These are phyloP conservation scores for Antitrichia curtipendula DNA, from an alignment of 225 moss, liverwort and hornwort genomes.

Conservation along the genomic window DNA sequence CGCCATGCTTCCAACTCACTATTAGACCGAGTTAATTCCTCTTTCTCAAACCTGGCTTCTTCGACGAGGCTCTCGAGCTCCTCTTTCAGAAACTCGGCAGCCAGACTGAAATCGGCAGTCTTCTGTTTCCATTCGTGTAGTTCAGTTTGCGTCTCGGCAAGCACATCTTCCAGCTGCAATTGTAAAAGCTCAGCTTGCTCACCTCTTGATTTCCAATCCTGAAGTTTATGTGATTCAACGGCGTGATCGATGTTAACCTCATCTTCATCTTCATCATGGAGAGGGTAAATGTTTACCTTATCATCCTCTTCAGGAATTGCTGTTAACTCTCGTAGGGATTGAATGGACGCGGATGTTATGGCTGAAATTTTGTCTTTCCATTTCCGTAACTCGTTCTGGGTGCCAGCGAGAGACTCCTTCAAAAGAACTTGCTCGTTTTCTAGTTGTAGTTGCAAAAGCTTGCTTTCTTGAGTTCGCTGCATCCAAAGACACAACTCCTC, in stretches of 20 bases:
- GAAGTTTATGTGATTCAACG: background rate
- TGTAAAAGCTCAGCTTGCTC: constrained; percentile 14
- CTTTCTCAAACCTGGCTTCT: constrained; percentile 25
- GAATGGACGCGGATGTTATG: background rate
- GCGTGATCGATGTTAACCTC: background rate
- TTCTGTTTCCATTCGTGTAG: constrained; percentile 32
- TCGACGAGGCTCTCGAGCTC: constrained; percentile 24
- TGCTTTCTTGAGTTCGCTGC: constrained; percentile 15
- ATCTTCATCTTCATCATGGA: background rate
- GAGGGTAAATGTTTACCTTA: background rate
- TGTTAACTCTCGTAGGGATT: background rate
- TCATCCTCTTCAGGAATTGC: background rate
- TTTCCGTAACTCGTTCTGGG: constrained; percentile 7
- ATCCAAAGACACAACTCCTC: constrained; percentile 39
- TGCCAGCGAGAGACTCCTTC: background rate
- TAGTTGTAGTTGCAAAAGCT: constrained; percentile 3
- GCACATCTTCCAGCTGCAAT: constrained; percentile 9
- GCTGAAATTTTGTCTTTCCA: constrained; percentile 12
- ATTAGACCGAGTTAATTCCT: constrained; percentile 8
- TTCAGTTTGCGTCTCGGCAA: constrained; percentile 9
- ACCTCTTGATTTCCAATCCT: constrained; percentile 18
- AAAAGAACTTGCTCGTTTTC: constrained; percentile 6
- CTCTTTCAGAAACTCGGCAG: constrained; percentile 24
- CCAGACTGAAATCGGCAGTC: background rate
- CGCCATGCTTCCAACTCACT: constrained; percentile 8